These are phyloP conservation scores for Apiotrichum mycotoxinovorans DNA, from an alignment of 1,284 basidiomycete species.

Conservation along the genomic window DNA sequence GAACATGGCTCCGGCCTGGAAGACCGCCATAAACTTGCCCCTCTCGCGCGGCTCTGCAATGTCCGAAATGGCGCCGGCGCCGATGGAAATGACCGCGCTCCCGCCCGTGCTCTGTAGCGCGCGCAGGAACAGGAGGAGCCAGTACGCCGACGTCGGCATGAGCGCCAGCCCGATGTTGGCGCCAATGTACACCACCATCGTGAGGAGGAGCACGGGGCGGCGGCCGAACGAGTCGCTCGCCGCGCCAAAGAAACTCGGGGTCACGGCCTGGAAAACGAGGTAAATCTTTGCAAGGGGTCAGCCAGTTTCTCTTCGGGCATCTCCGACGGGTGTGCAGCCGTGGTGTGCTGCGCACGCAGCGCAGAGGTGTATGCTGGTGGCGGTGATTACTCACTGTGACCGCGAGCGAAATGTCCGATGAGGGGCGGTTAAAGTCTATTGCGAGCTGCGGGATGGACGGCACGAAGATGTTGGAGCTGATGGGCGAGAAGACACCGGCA, in stretches of 20 bases:
- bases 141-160: slow-evolving; percentile 40
- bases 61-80: slow-evolving; percentile 44
- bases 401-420: slow-evolving; percentile 43
- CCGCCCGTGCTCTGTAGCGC: slow-evolving; percentile 46
- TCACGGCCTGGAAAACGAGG: slow-evolving; percentile 30
- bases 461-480: slow-evolving; percentile 19
- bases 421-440: slow-evolving; percentile 30
- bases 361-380: not conserved
- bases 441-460: slow-evolving; percentile 34
- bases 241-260: slow-evolving; percentile 46
- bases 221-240: slow-evolving; percentile 39
- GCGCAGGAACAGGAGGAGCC: slow-evolving; percentile 44
- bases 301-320: too few species aligned
- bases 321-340: too few species aligned
- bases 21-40: slow-evolving; percentile 43
- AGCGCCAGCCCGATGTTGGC: slow-evolving; percentile 46
- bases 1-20: slow-evolving; percentile 24
- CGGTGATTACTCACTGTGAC: slow-evolving; percentile 31
- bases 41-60: slow-evolving; percentile 46
- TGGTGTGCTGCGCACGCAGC: too few species aligned
- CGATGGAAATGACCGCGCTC: slow-evolving; percentile 46
- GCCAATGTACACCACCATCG: slow-evolving; percentile 43
- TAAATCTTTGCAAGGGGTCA: not conserved
- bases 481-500: slow-evolving; percentile 34
- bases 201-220: slow-evolving; percentile 44